A percentile compares a stretch with the other conserved stretches of the same genome.
Conservation (phyloP, 129 eudicot genomes). For the Flaveria brownii region DNA sequence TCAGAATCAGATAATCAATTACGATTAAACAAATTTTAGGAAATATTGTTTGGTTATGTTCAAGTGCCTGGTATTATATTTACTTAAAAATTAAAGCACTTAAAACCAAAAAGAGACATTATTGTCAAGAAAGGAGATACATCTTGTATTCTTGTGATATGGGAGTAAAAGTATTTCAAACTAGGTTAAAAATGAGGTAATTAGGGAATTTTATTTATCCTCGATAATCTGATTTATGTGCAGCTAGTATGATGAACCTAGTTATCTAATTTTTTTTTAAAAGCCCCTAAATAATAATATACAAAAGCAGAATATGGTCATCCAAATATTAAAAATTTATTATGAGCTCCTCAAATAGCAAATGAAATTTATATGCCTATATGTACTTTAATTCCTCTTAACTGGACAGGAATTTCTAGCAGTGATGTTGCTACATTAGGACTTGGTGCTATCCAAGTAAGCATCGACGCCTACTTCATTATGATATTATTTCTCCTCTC, state of each 20-base stretch:
- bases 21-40: not conserved
- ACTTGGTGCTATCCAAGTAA: slow-evolving; percentile 92
- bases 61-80: not conserved
- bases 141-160: not conserved
- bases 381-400: not conserved
- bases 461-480: slow-evolving; percentile 18
- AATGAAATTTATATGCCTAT: not conserved
- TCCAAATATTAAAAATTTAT: not conserved
- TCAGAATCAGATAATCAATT: not conserved
- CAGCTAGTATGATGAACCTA: too few relatives aligned
- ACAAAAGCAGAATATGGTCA: not conserved
- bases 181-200: not conserved
- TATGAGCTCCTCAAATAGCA: not conserved
- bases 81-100: not conserved
- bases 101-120: not conserved
- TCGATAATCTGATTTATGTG: too few relatives aligned
- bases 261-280: too few relatives aligned
- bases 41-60: not conserved
- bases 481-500: not conserved
- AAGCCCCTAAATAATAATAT: too few relatives aligned
- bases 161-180: not conserved
- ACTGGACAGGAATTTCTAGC: slow-evolving; percentile 66
- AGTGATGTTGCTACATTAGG: slow-evolving; percentile 84
- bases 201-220: not conserved
- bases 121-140: not conserved